Base-by-base conservation (phyloP, 352 stramenopile species). In the Globisporangium solare region DNA sequence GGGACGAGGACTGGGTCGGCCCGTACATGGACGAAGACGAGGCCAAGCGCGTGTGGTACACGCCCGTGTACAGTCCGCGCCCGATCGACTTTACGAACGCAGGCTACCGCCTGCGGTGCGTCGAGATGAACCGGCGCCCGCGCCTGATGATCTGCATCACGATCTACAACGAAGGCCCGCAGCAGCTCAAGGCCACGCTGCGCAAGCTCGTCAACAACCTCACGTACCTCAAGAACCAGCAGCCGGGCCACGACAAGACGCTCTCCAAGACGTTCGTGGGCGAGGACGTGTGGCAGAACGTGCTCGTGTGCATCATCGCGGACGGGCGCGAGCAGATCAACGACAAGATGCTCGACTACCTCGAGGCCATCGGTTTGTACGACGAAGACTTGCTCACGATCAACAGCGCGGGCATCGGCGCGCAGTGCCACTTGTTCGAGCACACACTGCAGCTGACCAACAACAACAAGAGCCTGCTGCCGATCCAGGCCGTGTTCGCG, bases 311-410 rank as follows among this genome's bases (percentile, higher is more conserved):
- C 48, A 87, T 95, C 54, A 64, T 95, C 7, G 81, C 82, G 1
- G 85, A 95, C 58, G 85, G 85, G 0, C 81, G 85, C 6, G 79
- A 91, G 41, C 66, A 93, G 37, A 54, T 91, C 22, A 73, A 87
- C 65, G 57, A 73, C 15, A 92, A 92, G 63, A 95, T 78, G 76
- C 68, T 95, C 3, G 79, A 93, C 32, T 95, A 92, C 58, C 56
- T 95, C 18, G 68, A 78, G 18, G 59, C 60, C 3, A 76, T 95
- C 45, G 85, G 85, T 2, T 54, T 93, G 7, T 95, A 92, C 58
- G 85, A 95, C 52, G 83, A 95, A 66, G 83, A 93, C 56, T 41
- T 93, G 39, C 57, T 93, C 46, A 93, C 83, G 3, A 95, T 95
- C 64, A 90, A 88, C 56, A 92, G 80, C 55, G 83, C 85, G 0